Evolutionary conservation across 495 filamentous ascomycete species (phyloP), one percentile per base, ranked within the genome.

Genomic region (Aspergillus steynii): DNA sequence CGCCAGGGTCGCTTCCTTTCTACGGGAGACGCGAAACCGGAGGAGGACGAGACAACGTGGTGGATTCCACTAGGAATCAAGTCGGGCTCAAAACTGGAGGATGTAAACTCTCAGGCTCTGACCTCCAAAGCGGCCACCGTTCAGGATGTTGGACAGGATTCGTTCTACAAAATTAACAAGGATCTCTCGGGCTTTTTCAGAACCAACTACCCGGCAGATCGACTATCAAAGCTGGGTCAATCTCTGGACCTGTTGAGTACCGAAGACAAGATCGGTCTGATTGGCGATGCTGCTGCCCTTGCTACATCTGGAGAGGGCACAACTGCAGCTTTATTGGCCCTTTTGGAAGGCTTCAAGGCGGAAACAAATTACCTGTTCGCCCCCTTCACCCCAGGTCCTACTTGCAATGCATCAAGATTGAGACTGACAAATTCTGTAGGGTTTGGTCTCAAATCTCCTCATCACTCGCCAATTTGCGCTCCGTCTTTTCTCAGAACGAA

Each of bases 31-130:
- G 89, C 90, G 50, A 96, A 92, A 69, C 86, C 91, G 5, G 87
- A 92, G 67, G 95, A 99, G 56, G 92, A 99, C 72, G 73, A 89
- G 69, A 96, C 92, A 2, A 86, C 83, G n/a, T 99, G 95, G 95
- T 97, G 95, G 93, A 85, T 97, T 65, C 95, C 95, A 20, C 82
- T 98, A 14, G 88, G 88, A 27, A 78, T 99, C 50, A 88, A 87
- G 67, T 83, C 85, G 9, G 83, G 77, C 15, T 53, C 74, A 56
- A 58, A 76, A 55, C 59, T 77, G 55, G 61, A 73, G 29, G 67
- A 67, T 47, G 62, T 73, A 37, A 69, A 78, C 26, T 69, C 71
- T 26, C 70, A 72, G 50, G 87, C 91, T 55, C 82, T 99, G n/a
- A 89, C 87, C 0, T 76, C 82, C 28, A 97, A 90, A 72, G 80